phyloP scores from a whole-genome alignment of 371 early-diverging fungal genomes.

The Sporodiniella umbellata region DNA sequence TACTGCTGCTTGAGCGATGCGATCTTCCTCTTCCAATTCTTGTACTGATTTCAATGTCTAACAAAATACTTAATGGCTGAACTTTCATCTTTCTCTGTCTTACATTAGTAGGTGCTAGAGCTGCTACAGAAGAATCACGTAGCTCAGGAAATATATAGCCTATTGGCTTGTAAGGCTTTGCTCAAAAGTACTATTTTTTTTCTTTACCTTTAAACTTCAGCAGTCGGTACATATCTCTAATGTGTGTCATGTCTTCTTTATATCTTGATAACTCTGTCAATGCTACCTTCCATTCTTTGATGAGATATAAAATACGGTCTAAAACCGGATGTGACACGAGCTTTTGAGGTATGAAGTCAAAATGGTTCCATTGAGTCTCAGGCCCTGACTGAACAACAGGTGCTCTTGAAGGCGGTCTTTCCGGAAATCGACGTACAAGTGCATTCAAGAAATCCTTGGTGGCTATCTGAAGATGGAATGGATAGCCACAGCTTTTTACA shows the following conservation, averaged over 20 bases:
- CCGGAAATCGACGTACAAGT: conserved; percentile 88
- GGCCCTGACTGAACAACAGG: conserved; percentile 25
- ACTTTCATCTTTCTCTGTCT: conserved; percentile 1
- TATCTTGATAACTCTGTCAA: conserved; percentile 78
- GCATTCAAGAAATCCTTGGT: conserved; percentile 94
- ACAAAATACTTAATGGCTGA: not conserved
- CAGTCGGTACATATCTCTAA: conserved; percentile 89
- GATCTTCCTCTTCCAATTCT: conserved; percentile 93
- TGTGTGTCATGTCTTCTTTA: conserved; percentile 85
- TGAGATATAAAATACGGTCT: conserved; percentile 82
- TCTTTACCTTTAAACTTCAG: conserved; percentile 71
- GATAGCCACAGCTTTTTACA: conserved; percentile 95
- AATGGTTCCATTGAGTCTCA: conserved; percentile 30
- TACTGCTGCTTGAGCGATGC: conserved; percentile 84
- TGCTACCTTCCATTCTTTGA: conserved; percentile 91
- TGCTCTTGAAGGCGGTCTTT: conserved; percentile 62
- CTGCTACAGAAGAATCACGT: conserved; percentile 58
- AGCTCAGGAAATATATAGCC: conserved; percentile 89
- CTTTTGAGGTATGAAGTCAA: conserved; percentile 23
- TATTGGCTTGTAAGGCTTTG: too few relatives aligned
- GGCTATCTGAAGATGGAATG: conserved; percentile 91
- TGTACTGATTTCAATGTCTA: conserved; percentile 78
- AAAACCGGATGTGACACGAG: conserved; percentile 61
- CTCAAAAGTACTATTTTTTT: not conserved
- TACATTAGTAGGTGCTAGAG: conserved; percentile 61